Evolutionary conservation across 768 basidiomycete genomes (phyloP).

Genomic region (Phaffia australis): DNA sequence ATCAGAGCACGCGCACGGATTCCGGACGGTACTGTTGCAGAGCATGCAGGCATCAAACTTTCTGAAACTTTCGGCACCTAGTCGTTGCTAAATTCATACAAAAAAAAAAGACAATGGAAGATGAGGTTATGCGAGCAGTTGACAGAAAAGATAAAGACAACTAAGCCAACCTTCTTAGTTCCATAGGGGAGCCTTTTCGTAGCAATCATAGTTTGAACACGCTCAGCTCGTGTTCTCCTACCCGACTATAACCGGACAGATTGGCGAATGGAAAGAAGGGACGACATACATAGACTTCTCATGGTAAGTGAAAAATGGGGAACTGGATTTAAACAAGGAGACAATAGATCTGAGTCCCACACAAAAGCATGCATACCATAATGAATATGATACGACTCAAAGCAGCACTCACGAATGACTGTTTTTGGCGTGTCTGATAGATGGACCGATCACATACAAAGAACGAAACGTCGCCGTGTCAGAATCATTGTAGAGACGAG

Average conservation of each 20-base stretch:
- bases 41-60: constrained; percentile 82
- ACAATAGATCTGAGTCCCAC: no score
- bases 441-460: no score
- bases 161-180: constrained; percentile 51
- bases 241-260: neutral
- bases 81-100: constrained; percentile 32
- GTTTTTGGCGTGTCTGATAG: constrained; percentile 24
- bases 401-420: neutral
- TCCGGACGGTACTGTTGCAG: constrained; percentile 55
- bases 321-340: neutral
- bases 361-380: no score
- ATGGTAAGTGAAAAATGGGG: constrained; percentile 11
- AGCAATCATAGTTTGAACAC: neutral
- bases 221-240: neutral
- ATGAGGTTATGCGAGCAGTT: constrained; percentile 11
- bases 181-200: constrained; percentile 46
- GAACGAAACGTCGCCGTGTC: no score
- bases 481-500: no score
- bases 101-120: constrained; percentile 26
- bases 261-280: neutral
- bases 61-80: constrained; percentile 88
- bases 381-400: neutral
- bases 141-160: constrained; percentile 23
- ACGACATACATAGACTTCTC: constrained; percentile 1
- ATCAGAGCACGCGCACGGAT: constrained; percentile 68